phyloP scores from a whole-genome alignment of 805 yeast genomes.

The Nakazawaea wickerhamii region DNA sequence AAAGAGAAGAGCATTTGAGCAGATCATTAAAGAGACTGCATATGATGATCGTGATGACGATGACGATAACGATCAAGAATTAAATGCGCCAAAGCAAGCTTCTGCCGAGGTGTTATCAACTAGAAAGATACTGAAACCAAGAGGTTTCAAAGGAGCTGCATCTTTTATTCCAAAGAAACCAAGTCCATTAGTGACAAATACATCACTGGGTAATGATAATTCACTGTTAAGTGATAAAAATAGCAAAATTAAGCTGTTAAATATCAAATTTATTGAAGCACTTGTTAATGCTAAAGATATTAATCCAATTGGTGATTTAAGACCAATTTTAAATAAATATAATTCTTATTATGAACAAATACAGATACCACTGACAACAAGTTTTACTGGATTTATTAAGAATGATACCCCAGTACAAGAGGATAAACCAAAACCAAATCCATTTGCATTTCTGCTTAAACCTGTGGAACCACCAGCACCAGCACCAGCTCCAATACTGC shows the following conservation, averaged over 20 bases:
- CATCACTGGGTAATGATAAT: conserved; percentile 3
- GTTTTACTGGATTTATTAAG: conserved; percentile 8
- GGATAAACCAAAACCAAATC: conserved; percentile 6
- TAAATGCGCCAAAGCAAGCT: conserved; percentile 37
- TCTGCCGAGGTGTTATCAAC: conserved; percentile 56
- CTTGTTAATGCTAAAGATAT: conserved; percentile 34
- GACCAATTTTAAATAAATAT: conserved; percentile 54
- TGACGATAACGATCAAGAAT: conserved; percentile 32
- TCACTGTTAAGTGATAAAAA: conserved; percentile 28
- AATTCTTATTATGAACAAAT: conserved; percentile 42
- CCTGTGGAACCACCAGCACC: neutral
- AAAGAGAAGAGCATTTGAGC: conserved; percentile 64
- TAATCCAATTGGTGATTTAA: conserved; percentile 51
- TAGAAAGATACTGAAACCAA: conserved; percentile 46
- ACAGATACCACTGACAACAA: conserved; percentile 18
- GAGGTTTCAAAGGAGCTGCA: conserved; percentile 6
- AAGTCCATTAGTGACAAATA: conserved; percentile 12
- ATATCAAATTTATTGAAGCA: conserved; percentile 49
- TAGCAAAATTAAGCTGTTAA: conserved; percentile 58
- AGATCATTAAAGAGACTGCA: conserved; percentile 49
- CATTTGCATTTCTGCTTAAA: conserved; percentile 1
- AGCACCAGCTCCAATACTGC: neutral
- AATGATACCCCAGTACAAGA: conserved; percentile 1
- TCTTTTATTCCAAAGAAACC: conserved; percentile 10
- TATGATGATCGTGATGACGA: conserved; percentile 27